Evolutionary conservation across 2,329 filamentous ascomycete genomes (phyloP), one percentile per base, ranked within the genome.

Genomic region (Xylariales sp.): DNA sequence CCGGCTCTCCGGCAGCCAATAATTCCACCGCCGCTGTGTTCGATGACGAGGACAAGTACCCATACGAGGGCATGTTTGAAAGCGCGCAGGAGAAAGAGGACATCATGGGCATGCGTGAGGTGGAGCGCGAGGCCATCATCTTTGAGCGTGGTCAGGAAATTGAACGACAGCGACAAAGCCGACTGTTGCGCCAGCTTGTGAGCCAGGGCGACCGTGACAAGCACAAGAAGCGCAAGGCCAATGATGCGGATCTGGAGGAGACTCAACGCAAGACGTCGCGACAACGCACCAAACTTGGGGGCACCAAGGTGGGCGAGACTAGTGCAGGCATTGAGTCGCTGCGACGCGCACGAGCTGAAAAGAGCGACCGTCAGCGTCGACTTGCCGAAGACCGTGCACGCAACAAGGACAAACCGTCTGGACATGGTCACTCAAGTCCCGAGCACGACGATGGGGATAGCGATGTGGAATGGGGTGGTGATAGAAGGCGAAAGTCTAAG

Each of bases 111-210:
- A 81, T 96, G 76, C 83, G 89, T 20, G 90, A 97, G 66, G 83
- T 97, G 36, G 83, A 95, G 56, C 85, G 91, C 45, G 93, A 98
- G 62, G 81, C 88, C 57, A 83, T 95, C 30, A 76, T 98, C 6
- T 91, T 89, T 15, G 87, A 95, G 50, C 88, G 93, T 48, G 83
- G 85, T 24, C 81, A 88, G 51, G 82, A 93, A 59, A 83, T 90
- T 41, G 86, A 93, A 54, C 81, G 82, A 37, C 83, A 86, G 51
- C 78, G 85, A 42, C 91, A 95, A 64, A 88, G 93, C 54, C 75
- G 82, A 33, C 80, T 90, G 45, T 76, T 96, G 34, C 86, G 85
- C 43, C 83, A 85, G 52, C 80, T 94, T 43, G 75, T 94, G 32
- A 77, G 60, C 64, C 83, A 66, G 60, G 78, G 69, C 57, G 85